A percentile compares a stretch with the other conserved stretches of the same genome.
phyloP scores from a whole-genome alignment of 2,329 filamentous ascomycete genomes.

The Phialophora expanda region DNA sequence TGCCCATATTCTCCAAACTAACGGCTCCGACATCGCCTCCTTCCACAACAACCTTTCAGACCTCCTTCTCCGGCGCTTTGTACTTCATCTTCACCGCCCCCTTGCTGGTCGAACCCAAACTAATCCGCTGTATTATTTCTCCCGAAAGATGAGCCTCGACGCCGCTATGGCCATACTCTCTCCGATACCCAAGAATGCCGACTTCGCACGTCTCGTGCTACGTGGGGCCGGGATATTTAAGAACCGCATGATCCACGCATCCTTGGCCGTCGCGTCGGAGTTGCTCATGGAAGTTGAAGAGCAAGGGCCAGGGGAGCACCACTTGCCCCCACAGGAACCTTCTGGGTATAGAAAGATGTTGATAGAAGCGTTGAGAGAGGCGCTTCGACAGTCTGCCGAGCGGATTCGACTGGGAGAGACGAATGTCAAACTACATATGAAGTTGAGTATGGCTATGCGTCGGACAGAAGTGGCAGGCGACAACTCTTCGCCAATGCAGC shows the following conservation, averaged over 20 bases:
- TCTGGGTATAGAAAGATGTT: constrained; percentile 30
- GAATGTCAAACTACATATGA: constrained; percentile 44
- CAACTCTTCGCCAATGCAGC: background rate
- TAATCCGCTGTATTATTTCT: constrained; percentile 47
- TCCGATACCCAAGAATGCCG: constrained; percentile 37
- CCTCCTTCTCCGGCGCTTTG: constrained; percentile 59
- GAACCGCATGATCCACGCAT: constrained; percentile 45
- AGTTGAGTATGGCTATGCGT: constrained; percentile 39
- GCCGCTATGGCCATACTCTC: constrained; percentile 46
- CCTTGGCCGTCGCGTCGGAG: constrained; percentile 55
- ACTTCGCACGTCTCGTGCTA: constrained; percentile 43
- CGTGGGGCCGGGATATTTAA: constrained; percentile 46
- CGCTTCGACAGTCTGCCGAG: constrained; percentile 39
- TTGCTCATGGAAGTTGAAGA: constrained; percentile 49
- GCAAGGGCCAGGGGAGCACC: background rate
- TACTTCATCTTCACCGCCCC: constrained; percentile 59
- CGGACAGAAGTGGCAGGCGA: background rate
- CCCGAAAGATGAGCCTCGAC: constrained; percentile 47
- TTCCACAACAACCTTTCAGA: constrained; percentile 60
- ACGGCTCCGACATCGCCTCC: background rate
- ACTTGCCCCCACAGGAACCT: constrained; percentile 12
- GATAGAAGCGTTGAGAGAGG: constrained; percentile 35
- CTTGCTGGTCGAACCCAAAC: constrained; percentile 45
- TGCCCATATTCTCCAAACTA: constrained; percentile 31
- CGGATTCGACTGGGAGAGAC: constrained; percentile 44